These are phyloP conservation scores for Fraxinus greggii DNA, from an alignment of 305 asterid genomes.

Conservation along the genomic window DNA sequence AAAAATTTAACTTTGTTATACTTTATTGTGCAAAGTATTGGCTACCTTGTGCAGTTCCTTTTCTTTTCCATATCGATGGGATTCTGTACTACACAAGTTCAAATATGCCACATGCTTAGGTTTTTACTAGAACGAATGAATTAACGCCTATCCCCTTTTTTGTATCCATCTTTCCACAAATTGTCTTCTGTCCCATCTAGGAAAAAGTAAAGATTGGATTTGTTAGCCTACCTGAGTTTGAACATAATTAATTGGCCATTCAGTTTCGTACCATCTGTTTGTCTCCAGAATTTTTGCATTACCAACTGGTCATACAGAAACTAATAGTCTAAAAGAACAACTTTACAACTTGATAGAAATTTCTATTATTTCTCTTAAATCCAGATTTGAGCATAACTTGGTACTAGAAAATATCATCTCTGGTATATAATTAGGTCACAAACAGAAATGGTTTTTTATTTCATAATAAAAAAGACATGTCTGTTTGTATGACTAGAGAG, in stretches of 20 bases:
- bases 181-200: background rate
- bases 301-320: background rate
- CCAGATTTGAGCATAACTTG: background rate
- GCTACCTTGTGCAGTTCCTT: background rate
- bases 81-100: background rate
- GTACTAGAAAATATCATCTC: background rate
- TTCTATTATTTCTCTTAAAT: background rate
- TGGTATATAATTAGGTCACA: background rate
- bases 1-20: background rate
- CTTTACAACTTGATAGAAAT: slow-evolving; percentile 10
- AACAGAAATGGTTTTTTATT: background rate
- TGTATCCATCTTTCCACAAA: background rate
- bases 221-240: background rate
- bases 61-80: background rate
- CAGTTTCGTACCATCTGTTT: background rate
- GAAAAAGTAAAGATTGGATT: background rate
- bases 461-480: background rate
- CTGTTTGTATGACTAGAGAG: background rate
- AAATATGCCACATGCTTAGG: background rate
- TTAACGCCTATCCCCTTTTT: background rate
- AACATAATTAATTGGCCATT: background rate
- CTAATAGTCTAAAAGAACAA: background rate
- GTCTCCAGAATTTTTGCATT: background rate
- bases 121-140: background rate
- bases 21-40: background rate